phyloP scores from a whole-genome alignment of 441 rosid genomes.

The Jatropha podagrica region DNA sequence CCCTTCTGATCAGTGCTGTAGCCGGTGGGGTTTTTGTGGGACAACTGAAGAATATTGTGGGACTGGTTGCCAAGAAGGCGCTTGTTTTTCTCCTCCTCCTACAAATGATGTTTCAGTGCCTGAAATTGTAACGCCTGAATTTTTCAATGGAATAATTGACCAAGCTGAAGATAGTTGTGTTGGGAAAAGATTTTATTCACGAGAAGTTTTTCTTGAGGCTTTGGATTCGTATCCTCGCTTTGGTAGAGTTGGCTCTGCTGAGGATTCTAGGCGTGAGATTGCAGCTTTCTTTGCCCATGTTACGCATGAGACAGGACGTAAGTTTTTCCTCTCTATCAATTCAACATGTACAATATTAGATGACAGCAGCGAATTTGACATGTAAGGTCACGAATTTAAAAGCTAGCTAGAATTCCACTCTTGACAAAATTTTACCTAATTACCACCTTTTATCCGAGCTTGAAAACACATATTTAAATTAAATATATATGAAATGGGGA shows the following conservation, averaged over 20 bases:
- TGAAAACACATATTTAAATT: too few relatives aligned
- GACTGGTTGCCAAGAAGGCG: constrained; percentile 48
- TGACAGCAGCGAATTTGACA: too few relatives aligned
- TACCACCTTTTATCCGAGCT: too few relatives aligned
- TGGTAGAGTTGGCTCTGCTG: constrained; percentile 41
- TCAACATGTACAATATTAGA: too few relatives aligned
- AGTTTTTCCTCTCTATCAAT: constrained; percentile 6
- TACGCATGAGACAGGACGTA: constrained; percentile 64
- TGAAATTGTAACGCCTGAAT: constrained; percentile 45
- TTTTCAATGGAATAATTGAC: constrained; percentile 48
- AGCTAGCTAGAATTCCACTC: too few relatives aligned
- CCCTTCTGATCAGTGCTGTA: constrained; percentile 35
- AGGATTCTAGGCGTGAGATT: constrained; percentile 65
- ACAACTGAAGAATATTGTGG: constrained; percentile 22
- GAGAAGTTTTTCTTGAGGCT: constrained; percentile 48
- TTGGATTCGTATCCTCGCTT: constrained; percentile 37
- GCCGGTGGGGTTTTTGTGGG: constrained; percentile 46
- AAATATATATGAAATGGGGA: too few relatives aligned
- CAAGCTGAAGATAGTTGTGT: constrained; percentile 42
- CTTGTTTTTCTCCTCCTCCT: constrained; percentile 37
- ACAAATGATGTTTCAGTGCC: constrained; percentile 36
- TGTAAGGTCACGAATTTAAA: too few relatives aligned
- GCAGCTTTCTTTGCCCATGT: constrained; percentile 76
- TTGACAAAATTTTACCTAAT: too few relatives aligned
- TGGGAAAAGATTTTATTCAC: constrained; percentile 56